Evolutionary conservation across 2,329 filamentous ascomycete genomes (phyloP).

Genomic region (Colletotrichum eremochloae): DNA sequence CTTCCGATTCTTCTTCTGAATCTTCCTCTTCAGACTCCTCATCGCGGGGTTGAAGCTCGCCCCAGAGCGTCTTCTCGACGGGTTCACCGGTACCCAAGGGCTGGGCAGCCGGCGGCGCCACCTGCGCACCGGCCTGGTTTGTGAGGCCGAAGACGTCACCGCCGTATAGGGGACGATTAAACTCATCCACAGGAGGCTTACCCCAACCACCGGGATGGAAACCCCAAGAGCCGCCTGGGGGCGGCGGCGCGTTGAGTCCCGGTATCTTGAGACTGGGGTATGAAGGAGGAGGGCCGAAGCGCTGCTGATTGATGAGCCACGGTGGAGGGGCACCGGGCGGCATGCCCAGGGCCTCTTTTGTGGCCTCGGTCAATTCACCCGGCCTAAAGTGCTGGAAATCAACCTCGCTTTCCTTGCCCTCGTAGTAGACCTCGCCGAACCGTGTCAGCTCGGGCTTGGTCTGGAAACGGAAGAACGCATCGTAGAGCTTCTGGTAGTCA

Average conservation of each 20-base stretch:
- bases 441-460: slow-evolving; percentile 94
- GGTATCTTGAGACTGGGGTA: slow-evolving; percentile 97
- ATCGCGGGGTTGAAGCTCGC: slow-evolving; percentile 85
- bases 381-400: slow-evolving; percentile 91
- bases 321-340: slow-evolving; percentile 92
- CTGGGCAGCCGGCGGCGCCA: slow-evolving; percentile 51
- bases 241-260: slow-evolving; percentile 92
- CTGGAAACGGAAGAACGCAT: slow-evolving; percentile 98
- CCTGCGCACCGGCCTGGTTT: slow-evolving; percentile 54
- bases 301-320: slow-evolving; percentile 97
- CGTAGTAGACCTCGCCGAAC: slow-evolving; percentile 99
- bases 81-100: slow-evolving; percentile 73
- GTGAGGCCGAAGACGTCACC: slow-evolving; percentile 93
- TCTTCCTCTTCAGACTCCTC: slow-evolving; percentile 82
- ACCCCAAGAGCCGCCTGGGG: slow-evolving; percentile 90
- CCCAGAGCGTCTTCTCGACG: slow-evolving; percentile 91
- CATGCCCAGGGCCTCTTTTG: slow-evolving; percentile 94
- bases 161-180: slow-evolving; percentile 90
- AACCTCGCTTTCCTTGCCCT: slow-evolving; percentile 98
- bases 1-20: slow-evolving; percentile 79
- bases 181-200: slow-evolving; percentile 94
- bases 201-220: slow-evolving; percentile 97
- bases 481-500: slow-evolving; percentile 97
- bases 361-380: slow-evolving; percentile 88
- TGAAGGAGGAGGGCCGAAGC: slow-evolving; percentile 91